Base-by-base conservation (phyloP, 352 stramenopile genomes). In the Phytophthora aleatoria region DNA sequence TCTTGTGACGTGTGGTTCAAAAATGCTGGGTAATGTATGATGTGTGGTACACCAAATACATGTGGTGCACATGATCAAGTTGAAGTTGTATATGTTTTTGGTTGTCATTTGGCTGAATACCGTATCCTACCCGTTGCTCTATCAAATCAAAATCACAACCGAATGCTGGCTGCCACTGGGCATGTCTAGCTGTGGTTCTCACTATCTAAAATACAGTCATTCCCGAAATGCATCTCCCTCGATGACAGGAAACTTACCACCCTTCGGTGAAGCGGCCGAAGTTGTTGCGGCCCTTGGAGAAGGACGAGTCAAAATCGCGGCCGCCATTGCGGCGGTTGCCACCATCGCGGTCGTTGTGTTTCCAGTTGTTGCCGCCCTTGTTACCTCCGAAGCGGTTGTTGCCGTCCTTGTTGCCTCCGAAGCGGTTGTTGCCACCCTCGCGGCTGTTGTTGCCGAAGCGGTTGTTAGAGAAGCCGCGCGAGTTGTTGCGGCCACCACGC, bases 221-320 rank as follows among this genome's bases (percentile, higher is more conserved):
- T 62, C 61, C 48, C 33, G 60, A 44, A 26, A 55, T 64, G 41
- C 36, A 66, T 50, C 43, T 42, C 35, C 16, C 9, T 38, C 13
- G 2, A 27, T 49, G 5, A 16, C 49, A 20, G 20, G 20, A 20
- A 20, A 20, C 39, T 50, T 71, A 71, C 69, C 56, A 77, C 2
- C 63, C 53, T 1, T 77, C 70, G 5, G 51, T 59, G 51, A 74
- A 77, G 53, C 70, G 70, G 13, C 70, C 70, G 24, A 72, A 77
- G 50, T 44, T 67, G 57, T 52, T 70, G 43, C 62, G 47, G 41
- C 71, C 73, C 33, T 81, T 77, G n/a, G 73, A 85, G 63, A 90
- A 91, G 27, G 64, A 70, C 50, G 72, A 75, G 58, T 90, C 79
- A 51, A 79, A 82, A 61, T 58, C 71, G 49, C 64, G 53, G 33